Conservation (phyloP, 306 rosid genomes). For the Purshia tridentata region DNA sequence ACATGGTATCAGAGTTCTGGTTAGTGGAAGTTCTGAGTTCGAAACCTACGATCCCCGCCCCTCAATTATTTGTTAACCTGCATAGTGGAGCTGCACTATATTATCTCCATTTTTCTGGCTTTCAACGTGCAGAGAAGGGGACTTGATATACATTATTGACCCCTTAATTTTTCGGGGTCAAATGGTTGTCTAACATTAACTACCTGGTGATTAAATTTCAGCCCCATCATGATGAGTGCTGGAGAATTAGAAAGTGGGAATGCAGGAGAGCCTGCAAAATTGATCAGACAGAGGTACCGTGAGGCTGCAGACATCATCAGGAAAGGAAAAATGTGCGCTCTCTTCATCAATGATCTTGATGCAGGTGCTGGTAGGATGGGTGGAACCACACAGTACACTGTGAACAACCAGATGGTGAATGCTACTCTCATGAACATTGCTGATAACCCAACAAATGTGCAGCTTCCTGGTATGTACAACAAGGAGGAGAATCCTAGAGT, state of each 20-base stretch:
- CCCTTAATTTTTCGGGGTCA: too few species aligned
- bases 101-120: too few species aligned
- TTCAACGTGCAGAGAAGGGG: too few species aligned
- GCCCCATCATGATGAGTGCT: conserved; percentile 60
- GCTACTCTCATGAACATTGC: conserved; percentile 68
- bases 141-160: too few species aligned
- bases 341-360: conserved; percentile 59
- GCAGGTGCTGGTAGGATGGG: conserved; percentile 63
- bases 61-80: too few species aligned
- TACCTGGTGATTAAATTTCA: conserved; percentile 2
- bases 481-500: conserved; percentile 57
- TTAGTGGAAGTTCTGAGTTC: too few species aligned
- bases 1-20: too few species aligned
- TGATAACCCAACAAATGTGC: conserved; percentile 58
- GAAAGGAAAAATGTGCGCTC: conserved; percentile 58
- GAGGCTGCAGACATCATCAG: conserved; percentile 49
- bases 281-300: conserved; percentile 46
- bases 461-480: conserved; percentile 60
- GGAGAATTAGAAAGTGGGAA: conserved; percentile 54
- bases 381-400: conserved; percentile 62
- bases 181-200: background rate
- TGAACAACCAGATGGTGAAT: conserved; percentile 63
- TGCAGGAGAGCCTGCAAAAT: conserved; percentile 53
- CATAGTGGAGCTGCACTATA: too few species aligned
- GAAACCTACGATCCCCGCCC: too few species aligned